Conservation (phyloP, 1,139 yeast species). For the Taiozyma onychis region DNA sequence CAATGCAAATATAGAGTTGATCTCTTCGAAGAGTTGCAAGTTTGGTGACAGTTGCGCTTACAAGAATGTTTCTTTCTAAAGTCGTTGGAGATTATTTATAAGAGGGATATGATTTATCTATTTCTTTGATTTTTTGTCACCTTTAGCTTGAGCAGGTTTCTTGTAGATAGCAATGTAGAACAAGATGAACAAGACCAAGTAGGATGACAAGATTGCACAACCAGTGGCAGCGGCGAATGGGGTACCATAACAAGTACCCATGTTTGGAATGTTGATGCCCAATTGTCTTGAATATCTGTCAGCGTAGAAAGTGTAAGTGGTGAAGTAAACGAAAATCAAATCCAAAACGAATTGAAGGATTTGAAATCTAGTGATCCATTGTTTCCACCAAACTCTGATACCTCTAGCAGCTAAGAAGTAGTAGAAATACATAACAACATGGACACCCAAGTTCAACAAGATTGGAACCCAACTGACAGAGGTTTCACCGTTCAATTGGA, state of each 20-base stretch:
- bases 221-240: slow-evolving; percentile 92
- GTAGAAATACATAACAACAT: slow-evolving; percentile 97
- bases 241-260: slow-evolving; percentile 88
- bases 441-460: slow-evolving; percentile 82
- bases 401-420: slow-evolving; percentile 93
- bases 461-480: slow-evolving; percentile 97
- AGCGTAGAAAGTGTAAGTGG: slow-evolving; percentile 78
- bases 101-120: not conserved
- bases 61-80: not conserved
- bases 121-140: slow-evolving; percentile 6
- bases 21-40: slow-evolving; percentile 24
- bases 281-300: slow-evolving; percentile 44
- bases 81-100: not conserved
- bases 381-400: slow-evolving; percentile 98
- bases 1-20: slow-evolving; percentile 18
- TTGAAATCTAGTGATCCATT: slow-evolving; percentile 97
- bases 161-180: slow-evolving; percentile 88
- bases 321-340: slow-evolving; percentile 84
- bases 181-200: slow-evolving; percentile 84
- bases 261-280: slow-evolving; percentile 58
- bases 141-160: slow-evolving; percentile 9
- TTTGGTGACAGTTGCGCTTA: slow-evolving; percentile 14
- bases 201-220: slow-evolving; percentile 81
- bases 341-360: slow-evolving; percentile 91
- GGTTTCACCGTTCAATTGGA: slow-evolving; percentile 86